These are phyloP conservation scores for Phaeosphaeria sp. DNA, from an alignment of 2,329 filamentous ascomycete genomes.

Conservation along the genomic window DNA sequence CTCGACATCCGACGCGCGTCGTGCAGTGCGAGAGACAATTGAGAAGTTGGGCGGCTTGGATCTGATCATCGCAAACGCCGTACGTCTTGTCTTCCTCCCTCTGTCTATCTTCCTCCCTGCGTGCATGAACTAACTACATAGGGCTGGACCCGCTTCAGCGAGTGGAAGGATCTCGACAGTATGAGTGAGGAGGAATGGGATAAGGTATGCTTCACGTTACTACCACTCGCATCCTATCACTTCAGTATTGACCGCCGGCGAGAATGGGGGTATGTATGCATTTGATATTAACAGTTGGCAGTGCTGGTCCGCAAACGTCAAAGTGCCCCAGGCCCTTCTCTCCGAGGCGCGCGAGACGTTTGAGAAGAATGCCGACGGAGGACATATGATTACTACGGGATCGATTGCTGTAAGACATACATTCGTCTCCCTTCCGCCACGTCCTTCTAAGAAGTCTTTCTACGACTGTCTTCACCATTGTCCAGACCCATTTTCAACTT, in stretches of 20 bases:
- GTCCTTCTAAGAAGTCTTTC: neutral
- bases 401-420: constrained; percentile 61
- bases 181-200: constrained; percentile 69
- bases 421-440: neutral
- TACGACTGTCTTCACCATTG: no score
- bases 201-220: constrained; percentile 51
- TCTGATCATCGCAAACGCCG: constrained; percentile 77
- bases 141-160: constrained; percentile 68
- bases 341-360: constrained; percentile 66
- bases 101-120: constrained; percentile 1
- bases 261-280: neutral
- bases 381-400: constrained; percentile 68
- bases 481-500: no score
- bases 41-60: constrained; percentile 73
- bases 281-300: constrained; percentile 25
- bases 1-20: constrained; percentile 63
- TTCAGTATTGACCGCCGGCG: constrained; percentile 7
- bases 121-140: no score
- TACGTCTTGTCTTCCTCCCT: constrained; percentile 39
- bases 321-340: constrained; percentile 58
- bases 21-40: constrained; percentile 66
- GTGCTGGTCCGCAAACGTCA: constrained; percentile 70
- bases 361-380: constrained; percentile 67
- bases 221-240: constrained; percentile 18
- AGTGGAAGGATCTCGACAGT: constrained; percentile 65